phyloP scores from a whole-genome alignment of 441 rosid species.

The Breynia disticha region DNA sequence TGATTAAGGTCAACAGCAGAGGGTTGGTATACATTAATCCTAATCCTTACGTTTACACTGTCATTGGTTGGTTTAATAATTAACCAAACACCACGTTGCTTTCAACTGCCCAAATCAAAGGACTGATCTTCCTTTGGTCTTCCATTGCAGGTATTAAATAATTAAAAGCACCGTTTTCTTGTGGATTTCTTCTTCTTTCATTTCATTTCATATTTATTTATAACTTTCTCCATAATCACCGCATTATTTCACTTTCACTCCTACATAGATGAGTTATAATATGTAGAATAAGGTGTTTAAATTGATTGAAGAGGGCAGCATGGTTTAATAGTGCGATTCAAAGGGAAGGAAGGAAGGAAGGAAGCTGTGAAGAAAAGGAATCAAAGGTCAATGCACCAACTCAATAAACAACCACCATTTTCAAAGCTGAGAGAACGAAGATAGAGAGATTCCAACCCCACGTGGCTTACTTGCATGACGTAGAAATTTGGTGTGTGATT shows the following conservation, averaged over 20 bases:
- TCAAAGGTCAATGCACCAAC: constrained; percentile 10
- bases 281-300: too few species aligned
- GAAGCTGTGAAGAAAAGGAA: constrained; percentile 10
- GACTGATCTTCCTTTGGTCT: constrained; percentile 7
- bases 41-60: too few species aligned
- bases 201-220: not conserved
- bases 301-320: too few species aligned
- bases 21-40: too few species aligned
- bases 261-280: too few species aligned
- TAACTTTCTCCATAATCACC: not conserved
- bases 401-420: constrained; percentile 10
- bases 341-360: too few species aligned
- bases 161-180: not conserved
- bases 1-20: too few species aligned
- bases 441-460: constrained; percentile 21
- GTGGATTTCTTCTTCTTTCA: not conserved
- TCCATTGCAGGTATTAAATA: constrained; percentile 13
- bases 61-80: constrained; percentile 9
- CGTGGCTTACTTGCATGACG: constrained; percentile 31
- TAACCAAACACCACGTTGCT: constrained; percentile 14
- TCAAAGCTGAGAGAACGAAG: constrained; percentile 17
- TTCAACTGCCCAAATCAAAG: not conserved
- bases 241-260: too few species aligned
- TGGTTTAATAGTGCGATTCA: too few species aligned
- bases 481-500: constrained; percentile 27